A percentile compares a stretch with the other conserved stretches of the same genome.
These are phyloP conservation scores for Penicillium antarcticum DNA, from an alignment of 495 filamentous ascomycete species.

Conservation along the genomic window DNA sequence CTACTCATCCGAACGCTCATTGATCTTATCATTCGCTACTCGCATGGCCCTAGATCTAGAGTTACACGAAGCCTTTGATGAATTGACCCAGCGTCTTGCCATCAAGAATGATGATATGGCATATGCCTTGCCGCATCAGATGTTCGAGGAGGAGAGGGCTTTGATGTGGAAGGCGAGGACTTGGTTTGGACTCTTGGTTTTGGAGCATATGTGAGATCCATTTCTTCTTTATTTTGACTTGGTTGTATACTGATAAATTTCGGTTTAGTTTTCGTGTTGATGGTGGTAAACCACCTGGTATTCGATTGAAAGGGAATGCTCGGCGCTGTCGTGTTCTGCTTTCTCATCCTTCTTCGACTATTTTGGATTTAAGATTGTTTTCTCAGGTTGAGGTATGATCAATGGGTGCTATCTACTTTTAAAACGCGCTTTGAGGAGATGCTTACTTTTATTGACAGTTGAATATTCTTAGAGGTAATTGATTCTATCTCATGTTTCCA, in stretches of 20 bases:
- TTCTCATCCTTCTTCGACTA: slow-evolving; percentile 37
- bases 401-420: no score
- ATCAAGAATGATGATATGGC: slow-evolving; percentile 23
- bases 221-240: not conserved
- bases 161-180: slow-evolving; percentile 41
- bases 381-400: slow-evolving; percentile 49
- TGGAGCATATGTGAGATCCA: slow-evolving; percentile 42
- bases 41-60: slow-evolving; percentile 45
- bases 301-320: slow-evolving; percentile 35
- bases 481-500: not conserved
- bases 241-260: not conserved
- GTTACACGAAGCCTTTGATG: slow-evolving; percentile 40
- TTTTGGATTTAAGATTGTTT: slow-evolving; percentile 47
- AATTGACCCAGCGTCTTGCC: slow-evolving; percentile 31
- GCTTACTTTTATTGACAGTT: slow-evolving; percentile 23
- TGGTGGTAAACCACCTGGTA: slow-evolving; percentile 46
- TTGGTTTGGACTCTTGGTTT: slow-evolving; percentile 45
- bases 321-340: slow-evolving; percentile 43
- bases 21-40: slow-evolving; percentile 45
- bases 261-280: slow-evolving; percentile 44
- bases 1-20: slow-evolving; percentile 46
- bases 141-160: slow-evolving; percentile 24
- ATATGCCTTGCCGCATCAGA: slow-evolving; percentile 7
- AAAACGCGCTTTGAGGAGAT: not conserved
- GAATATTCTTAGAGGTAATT: slow-evolving; percentile 40